Evolutionary conservation across 306 rosid genomes (phyloP).

Genomic region (Vachellia collinsii): DNA sequence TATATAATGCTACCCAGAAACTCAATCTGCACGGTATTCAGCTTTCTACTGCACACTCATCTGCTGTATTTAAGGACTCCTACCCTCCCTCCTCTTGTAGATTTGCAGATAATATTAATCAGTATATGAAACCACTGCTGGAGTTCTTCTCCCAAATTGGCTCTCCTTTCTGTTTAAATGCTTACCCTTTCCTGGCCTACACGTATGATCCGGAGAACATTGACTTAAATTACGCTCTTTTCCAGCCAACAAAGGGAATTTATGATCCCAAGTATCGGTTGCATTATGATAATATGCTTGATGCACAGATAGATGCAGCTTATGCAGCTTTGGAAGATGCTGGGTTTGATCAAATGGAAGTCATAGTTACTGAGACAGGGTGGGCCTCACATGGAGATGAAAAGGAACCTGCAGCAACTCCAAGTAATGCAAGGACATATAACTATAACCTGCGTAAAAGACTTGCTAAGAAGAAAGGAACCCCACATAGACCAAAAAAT

Average conservation of each 20-base stretch:
- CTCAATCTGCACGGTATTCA: slow-evolving; percentile 66
- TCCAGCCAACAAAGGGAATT: slow-evolving; percentile 70
- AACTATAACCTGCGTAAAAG: slow-evolving; percentile 89
- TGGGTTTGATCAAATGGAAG: slow-evolving; percentile 82
- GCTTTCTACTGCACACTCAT: slow-evolving; percentile 80
- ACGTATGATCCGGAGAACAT: slow-evolving; percentile 64
- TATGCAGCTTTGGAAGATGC: slow-evolving; percentile 87
- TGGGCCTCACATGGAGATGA: slow-evolving; percentile 88
- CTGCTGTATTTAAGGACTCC: slow-evolving; percentile 73
- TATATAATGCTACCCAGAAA: slow-evolving; percentile 66
- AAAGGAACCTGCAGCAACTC: slow-evolving; percentile 74
- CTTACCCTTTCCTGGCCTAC: slow-evolving; percentile 84
- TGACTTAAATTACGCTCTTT: slow-evolving; percentile 92
- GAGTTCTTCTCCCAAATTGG: slow-evolving; percentile 83
- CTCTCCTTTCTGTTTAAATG: slow-evolving; percentile 94
- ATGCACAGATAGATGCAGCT: slow-evolving; percentile 97
- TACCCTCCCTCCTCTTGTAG: slow-evolving; percentile 92
- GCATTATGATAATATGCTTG: slow-evolving; percentile 96
- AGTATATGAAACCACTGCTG: slow-evolving; percentile 87
- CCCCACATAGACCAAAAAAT: slow-evolving; percentile 84
- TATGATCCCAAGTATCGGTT: slow-evolving; percentile 65
- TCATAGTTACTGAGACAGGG: slow-evolving; percentile 92
- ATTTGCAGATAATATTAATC: slow-evolving; percentile 62
- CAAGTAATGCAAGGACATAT: slow-evolving; percentile 76
- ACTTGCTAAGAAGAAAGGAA: slow-evolving; percentile 92